Conservation (phyloP, 352 stramenopile species). For the Pythium insidiosum region DNA sequence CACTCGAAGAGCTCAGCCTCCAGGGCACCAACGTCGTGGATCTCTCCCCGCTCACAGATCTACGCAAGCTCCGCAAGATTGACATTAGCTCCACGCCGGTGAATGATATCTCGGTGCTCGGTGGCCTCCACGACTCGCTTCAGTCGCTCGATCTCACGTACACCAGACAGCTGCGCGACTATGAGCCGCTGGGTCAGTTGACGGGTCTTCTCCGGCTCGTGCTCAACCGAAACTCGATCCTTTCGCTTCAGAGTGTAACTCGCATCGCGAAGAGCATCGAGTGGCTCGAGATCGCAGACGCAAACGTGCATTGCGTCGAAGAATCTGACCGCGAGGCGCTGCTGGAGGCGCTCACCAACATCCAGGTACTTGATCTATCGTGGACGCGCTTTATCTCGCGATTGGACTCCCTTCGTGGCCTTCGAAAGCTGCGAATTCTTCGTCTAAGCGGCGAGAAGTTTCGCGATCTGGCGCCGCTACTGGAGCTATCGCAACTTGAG, state of each 20-base stretch:
- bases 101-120: constrained; percentile 4
- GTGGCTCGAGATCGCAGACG: constrained; percentile 16
- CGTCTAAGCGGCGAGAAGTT: constrained; percentile 17
- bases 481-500: constrained; percentile 1
- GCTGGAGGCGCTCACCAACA: constrained; percentile 8
- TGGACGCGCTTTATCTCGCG: constrained; percentile 14
- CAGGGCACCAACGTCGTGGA: constrained; percentile 2
- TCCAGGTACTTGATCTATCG: constrained; percentile 12
- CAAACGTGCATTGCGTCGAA: constrained; percentile 13
- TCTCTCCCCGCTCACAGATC: constrained; percentile 7
- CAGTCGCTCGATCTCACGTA: constrained; percentile 12
- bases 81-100: constrained; percentile 9
- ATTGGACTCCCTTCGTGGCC: constrained; percentile 4
- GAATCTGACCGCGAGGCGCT: constrained; percentile 10
- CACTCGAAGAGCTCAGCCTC: neutral
- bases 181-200: constrained; percentile 8
- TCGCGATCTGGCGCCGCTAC: constrained; percentile 7
- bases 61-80: constrained; percentile 2
- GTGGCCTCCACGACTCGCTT: constrained; percentile 6
- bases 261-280: constrained; percentile 4
- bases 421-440: constrained; percentile 12
- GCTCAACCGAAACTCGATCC: constrained; percentile 15
- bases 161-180: constrained; percentile 8
- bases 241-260: constrained; percentile 7
- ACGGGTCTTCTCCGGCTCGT: constrained; percentile 9